Evolutionary conservation across 345 rosid species (phyloP).

Genomic region (Diplotaxis tenuifolia): DNA sequence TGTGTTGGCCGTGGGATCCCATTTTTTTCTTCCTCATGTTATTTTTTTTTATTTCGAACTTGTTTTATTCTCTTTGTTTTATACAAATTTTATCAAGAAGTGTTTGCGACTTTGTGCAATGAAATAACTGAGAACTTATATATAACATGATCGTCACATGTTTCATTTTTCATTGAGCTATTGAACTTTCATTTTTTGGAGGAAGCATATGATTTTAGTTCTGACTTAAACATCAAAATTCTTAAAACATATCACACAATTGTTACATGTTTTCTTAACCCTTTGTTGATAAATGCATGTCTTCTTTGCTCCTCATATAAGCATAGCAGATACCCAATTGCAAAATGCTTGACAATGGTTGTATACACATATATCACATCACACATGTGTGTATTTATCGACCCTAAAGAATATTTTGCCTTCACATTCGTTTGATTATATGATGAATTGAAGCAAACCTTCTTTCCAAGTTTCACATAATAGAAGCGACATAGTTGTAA

Average conservation of each 20-base stretch:
- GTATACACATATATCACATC: neutral
- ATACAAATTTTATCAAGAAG: neutral
- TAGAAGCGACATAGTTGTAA: constrained; percentile 29
- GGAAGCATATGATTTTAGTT: neutral
- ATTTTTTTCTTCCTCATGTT: constrained; percentile 1
- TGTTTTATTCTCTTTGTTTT: neutral
- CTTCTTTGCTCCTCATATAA: neutral
- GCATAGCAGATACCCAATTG: neutral
- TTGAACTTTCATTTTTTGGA: neutral
- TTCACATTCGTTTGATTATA: constrained; percentile 25
- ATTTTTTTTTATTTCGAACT: neutral
- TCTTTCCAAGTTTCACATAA: constrained; percentile 3
- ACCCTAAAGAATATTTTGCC: neutral
- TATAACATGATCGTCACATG: neutral
- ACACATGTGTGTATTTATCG: constrained; percentile 5
- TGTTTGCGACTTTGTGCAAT: neutral
- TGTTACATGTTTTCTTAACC: too few relatives aligned
- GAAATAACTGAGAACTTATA: neutral
- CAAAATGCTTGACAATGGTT: neutral
- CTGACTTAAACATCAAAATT: neutral
- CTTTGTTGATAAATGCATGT: neutral
- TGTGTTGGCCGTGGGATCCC: constrained; percentile 31
- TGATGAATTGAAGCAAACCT: neutral
- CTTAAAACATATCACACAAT: neutral
- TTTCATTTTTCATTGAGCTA: neutral